phyloP scores from a whole-genome alignment of 352 stramenopile genomes.

The Globisporangium heterothallicum region DNA sequence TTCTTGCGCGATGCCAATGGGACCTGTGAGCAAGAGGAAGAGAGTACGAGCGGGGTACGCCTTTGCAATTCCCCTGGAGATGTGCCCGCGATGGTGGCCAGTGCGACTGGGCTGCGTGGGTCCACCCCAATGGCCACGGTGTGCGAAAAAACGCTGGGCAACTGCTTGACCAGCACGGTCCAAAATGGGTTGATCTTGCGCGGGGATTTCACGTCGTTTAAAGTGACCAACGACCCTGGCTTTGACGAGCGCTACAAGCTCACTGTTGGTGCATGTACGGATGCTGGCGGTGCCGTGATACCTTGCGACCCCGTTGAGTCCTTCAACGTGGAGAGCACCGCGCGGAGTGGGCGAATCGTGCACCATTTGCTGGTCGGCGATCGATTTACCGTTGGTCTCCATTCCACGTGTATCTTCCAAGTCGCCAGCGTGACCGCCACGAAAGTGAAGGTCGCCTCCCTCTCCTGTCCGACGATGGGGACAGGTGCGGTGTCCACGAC shows the following conservation, averaged over 20 bases:
- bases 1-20: constrained; percentile 87
- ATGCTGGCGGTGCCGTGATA: not conserved
- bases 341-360: constrained; percentile 23
- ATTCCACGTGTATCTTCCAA: constrained; percentile 50
- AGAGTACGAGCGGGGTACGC: constrained; percentile 28
- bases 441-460: constrained; percentile 29
- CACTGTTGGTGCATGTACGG: constrained; percentile 32
- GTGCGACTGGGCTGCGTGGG: constrained; percentile 23
- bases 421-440: constrained; percentile 25
- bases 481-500: constrained; percentile 13
- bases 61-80: constrained; percentile 93
- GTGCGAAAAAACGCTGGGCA: no score
- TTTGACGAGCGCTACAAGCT: constrained; percentile 38
- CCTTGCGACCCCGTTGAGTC: constrained; percentile 23
- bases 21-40: constrained; percentile 60
- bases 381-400: constrained; percentile 48
- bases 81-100: constrained; percentile 76
- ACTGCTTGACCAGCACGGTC: constrained; percentile 9
- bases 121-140: constrained; percentile 23
- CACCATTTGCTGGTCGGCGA: constrained; percentile 33
- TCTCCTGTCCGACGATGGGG: constrained; percentile 24
- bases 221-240: constrained; percentile 72
- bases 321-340: constrained; percentile 22
- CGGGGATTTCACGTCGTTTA: constrained; percentile 85
- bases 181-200: constrained; percentile 79